Evolutionary conservation across 768 basidiomycete species (phyloP).

Genomic region (Pholiota conissans): DNA sequence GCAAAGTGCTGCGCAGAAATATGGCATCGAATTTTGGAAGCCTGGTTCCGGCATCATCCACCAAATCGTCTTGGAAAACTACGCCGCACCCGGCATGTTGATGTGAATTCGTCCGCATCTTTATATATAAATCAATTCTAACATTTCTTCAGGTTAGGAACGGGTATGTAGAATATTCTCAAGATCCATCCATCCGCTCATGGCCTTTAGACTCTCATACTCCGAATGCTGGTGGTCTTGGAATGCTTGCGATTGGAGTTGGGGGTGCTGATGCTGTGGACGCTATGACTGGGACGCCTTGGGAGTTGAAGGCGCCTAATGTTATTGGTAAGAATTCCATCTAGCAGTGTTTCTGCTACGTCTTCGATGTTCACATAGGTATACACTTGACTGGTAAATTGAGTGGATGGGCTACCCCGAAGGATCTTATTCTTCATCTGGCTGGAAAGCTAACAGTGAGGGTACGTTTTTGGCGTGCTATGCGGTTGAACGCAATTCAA

Average conservation of each 20-base stretch:
- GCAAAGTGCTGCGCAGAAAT: constrained; percentile 86
- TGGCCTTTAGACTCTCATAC: constrained; percentile 82
- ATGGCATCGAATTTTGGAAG: constrained; percentile 97
- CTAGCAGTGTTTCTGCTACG: neutral
- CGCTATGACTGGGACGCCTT: constrained; percentile 96
- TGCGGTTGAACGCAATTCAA: neutral
- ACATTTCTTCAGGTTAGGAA: constrained; percentile 62
- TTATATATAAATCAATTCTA: constrained; percentile 2
- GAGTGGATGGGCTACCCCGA: constrained; percentile 90
- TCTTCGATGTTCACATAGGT: constrained; percentile 42
- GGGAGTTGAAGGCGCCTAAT: constrained; percentile 93
- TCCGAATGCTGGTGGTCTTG: constrained; percentile 96
- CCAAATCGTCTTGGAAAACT: constrained; percentile 97
- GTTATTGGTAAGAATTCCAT: constrained; percentile 70
- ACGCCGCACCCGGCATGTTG: constrained; percentile 92
- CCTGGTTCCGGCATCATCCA: constrained; percentile 98
- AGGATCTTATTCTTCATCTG: constrained; percentile 93
- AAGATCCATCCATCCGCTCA: constrained; percentile 1
- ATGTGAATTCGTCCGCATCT: constrained; percentile 52
- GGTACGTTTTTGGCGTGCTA: too few relatives aligned
- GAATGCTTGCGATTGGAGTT: constrained; percentile 97
- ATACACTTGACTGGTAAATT: constrained; percentile 87
- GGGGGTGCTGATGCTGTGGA: constrained; percentile 99
- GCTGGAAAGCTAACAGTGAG: constrained; percentile 93
- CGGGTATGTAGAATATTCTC: constrained; percentile 44